Evolutionary conservation across 768 basidiomycete genomes (phyloP).

Genomic region (Rossbeevera mucosa): DNA sequence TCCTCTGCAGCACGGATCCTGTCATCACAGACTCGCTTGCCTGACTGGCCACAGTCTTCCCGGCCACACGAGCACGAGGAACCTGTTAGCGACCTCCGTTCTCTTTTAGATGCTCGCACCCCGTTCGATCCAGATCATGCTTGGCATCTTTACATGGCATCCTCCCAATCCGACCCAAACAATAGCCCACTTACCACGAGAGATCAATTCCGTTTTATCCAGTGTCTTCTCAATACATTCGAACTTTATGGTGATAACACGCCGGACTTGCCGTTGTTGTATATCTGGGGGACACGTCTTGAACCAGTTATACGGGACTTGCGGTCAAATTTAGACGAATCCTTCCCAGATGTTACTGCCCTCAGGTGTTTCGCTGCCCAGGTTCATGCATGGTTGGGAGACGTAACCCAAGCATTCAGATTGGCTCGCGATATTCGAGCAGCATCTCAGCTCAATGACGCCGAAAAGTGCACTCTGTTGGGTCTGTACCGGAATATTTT

Average conservation of each 20-base stretch:
- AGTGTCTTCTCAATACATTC: slow-evolving; percentile 16
- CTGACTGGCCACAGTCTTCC: slow-evolving; percentile 5
- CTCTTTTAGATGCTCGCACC: slow-evolving; percentile 12
- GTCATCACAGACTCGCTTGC: slow-evolving; percentile 10
- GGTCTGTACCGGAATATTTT: slow-evolving; percentile 37
- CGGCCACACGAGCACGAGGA: slow-evolving; percentile 6
- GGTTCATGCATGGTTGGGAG: slow-evolving; percentile 34
- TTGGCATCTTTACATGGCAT: slow-evolving; percentile 37
- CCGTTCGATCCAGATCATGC: slow-evolving; percentile 36
- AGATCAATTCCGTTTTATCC: slow-evolving; percentile 28
- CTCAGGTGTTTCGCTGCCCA: slow-evolving; percentile 31
- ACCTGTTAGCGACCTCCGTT: slow-evolving; percentile 13
- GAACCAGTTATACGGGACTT: slow-evolving; percentile 29
- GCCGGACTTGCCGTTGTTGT: slow-evolving; percentile 21
- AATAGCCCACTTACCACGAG: slow-evolving; percentile 12
- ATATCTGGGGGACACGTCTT: slow-evolving; percentile 37
- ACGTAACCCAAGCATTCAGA: slow-evolving; percentile 32
- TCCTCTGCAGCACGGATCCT: slow-evolving; percentile 16
- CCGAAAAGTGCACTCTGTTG: slow-evolving; percentile 22
- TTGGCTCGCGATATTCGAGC: slow-evolving; percentile 25
- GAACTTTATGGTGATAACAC: slow-evolving; percentile 12
- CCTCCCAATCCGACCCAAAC: slow-evolving; percentile 7
- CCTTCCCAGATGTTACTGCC: slow-evolving; percentile 16
- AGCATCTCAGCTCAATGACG: slow-evolving; percentile 14
- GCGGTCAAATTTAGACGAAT: slow-evolving; percentile 18